Evolutionary conservation across 441 rosid genomes (phyloP), one percentile per base, ranked within the genome.

Genomic region (Adansonia rubrostipa): DNA sequence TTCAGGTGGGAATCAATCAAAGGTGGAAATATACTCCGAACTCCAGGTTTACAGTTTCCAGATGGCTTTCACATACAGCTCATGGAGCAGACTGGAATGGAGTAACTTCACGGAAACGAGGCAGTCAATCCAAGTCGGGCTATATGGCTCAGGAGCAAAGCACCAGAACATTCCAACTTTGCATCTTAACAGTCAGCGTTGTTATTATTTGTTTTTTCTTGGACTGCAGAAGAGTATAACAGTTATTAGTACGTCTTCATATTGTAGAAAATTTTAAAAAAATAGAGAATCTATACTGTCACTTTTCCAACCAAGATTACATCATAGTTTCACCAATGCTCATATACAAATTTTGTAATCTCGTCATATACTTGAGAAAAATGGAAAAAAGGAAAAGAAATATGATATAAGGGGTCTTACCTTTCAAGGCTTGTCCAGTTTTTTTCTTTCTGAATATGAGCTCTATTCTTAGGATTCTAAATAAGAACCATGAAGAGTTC

Each of bases 41-140:
- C 92, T 13, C 99, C 99, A 4, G 98, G 98, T 75, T 86, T 96
- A 80, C 98, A 90, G 80, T 96, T 94, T 84, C 98, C 98, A 14
- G 84, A 88, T 70, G 99, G 99, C 67, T 96, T 85, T 82, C 93
- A 88, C 74, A 80, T 94, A 83, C 91, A 80, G 76, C 77, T 92
- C 79, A 74, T 72, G 77, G 79, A 84, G 73, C 91, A 80, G 82
- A 81, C 82, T 45, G 74, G 61, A 73, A 78, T 66, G 45, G 61
- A 28, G 47, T 71, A 71, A 51, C 61, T 24, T 50, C 1, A 4
- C 74, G 51, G 19, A 48, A 47, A 48, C 57, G 4, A 67, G 71
- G 60, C 44, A 70, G 51, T 45, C 60, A 47, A 61, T 51, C 77
- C 82, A 76, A 79, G 75, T 47, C 68, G 63, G 24, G 42, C 14